Evolutionary conservation across 2,329 filamentous ascomycete species (phyloP).

Genomic region (Ophiocordyceps sinensis): DNA sequence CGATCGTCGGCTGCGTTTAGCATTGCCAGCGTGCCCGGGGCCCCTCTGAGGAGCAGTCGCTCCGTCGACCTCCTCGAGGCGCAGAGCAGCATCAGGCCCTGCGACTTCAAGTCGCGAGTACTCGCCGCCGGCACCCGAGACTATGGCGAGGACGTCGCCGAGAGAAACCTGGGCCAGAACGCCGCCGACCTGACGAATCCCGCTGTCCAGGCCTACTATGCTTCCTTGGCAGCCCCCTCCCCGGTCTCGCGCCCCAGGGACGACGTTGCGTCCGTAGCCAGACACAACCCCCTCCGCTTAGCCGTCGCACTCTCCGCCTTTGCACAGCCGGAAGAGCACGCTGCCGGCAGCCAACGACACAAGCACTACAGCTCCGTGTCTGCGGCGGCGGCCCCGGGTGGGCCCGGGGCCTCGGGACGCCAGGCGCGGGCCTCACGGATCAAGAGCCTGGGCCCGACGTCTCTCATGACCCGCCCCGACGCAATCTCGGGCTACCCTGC

Average conservation of each 20-base stretch:
- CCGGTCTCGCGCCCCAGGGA: no score
- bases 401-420: neutral
- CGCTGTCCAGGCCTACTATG: slow-evolving; percentile 7
- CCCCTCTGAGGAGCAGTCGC: neutral
- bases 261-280: no score
- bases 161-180: slow-evolving; percentile 35
- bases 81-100: slow-evolving; percentile 22
- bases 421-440: neutral
- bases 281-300: no score
- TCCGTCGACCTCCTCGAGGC: slow-evolving; percentile 11
- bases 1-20: neutral
- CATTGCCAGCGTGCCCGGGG: neutral
- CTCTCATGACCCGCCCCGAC: neutral
- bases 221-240: no score
- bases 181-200: slow-evolving; percentile 15
- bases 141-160: slow-evolving; percentile 47
- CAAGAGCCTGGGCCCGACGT: neutral
- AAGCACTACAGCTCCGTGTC: no score
- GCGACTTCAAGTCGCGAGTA: slow-evolving; percentile 29
- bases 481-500: slow-evolving; percentile 1
- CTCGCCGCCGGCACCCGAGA: slow-evolving; percentile 31
- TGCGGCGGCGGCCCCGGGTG: no score
- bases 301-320: no score
- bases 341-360: no score
- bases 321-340: no score